These are phyloP conservation scores for Nakazawaea wyomingensis DNA, from an alignment of 805 yeast species.

Conservation along the genomic window DNA sequence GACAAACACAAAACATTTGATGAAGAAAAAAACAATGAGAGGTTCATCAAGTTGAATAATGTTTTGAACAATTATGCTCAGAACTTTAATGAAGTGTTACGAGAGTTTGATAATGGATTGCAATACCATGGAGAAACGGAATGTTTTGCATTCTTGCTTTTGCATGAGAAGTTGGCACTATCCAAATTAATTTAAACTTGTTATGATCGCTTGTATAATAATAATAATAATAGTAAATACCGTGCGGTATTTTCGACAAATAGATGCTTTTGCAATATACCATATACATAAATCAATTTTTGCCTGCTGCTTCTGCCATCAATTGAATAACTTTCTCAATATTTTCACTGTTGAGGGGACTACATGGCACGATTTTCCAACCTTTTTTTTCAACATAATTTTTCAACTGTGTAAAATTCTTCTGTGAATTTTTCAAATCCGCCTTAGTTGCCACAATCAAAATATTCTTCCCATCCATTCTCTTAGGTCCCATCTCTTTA, in stretches of 20 bases:
- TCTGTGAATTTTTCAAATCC: slow-evolving; percentile 55
- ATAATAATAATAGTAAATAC: too few relatives aligned
- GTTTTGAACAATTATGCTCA: slow-evolving; percentile 38
- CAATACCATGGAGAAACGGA: slow-evolving; percentile 45
- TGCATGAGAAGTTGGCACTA: slow-evolving; percentile 37
- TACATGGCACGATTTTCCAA: slow-evolving; percentile 81
- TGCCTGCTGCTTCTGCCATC: slow-evolving; percentile 61
- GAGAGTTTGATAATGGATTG: slow-evolving; percentile 41
- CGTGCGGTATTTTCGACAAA: too few relatives aligned
- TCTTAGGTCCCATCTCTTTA: slow-evolving; percentile 63
- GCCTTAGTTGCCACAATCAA: slow-evolving; percentile 93
- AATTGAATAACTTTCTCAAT: slow-evolving; percentile 60
- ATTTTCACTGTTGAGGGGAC: slow-evolving; percentile 72
- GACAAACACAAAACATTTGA: slow-evolving; percentile 37
- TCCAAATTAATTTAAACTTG: not conserved
- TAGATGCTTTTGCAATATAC: too few relatives aligned
- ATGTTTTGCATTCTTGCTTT: slow-evolving; percentile 36
- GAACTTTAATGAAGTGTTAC: slow-evolving; percentile 38
- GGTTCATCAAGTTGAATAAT: slow-evolving; percentile 35
- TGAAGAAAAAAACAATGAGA: slow-evolving; percentile 30
- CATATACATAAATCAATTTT: slow-evolving; percentile 7
- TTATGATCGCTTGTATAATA: too few relatives aligned
- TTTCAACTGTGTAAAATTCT: slow-evolving; percentile 41
- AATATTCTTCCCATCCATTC: slow-evolving; percentile 56
- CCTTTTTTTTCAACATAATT: slow-evolving; percentile 31